phyloP scores from a whole-genome alignment of 768 basidiomycete species.

The Agrocybe pediades region DNA sequence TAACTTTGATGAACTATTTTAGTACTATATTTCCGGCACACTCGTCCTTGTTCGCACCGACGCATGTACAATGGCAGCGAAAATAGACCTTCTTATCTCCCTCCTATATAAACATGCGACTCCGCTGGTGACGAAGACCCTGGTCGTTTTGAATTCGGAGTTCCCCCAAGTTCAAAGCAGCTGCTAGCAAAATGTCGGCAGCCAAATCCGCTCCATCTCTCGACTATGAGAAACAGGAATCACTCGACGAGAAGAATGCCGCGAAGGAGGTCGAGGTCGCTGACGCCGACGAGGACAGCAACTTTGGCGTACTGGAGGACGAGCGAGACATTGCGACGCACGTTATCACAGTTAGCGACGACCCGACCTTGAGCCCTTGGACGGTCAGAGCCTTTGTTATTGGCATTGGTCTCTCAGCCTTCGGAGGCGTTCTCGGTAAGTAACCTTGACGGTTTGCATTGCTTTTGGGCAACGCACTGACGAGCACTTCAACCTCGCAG shows the following conservation, averaged over 20 bases:
- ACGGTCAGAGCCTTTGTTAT: slow-evolving; percentile 48
- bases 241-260: slow-evolving; percentile 33
- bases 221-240: slow-evolving; percentile 27
- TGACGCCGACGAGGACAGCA: slow-evolving; percentile 22
- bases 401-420: slow-evolving; percentile 46
- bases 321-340: slow-evolving; percentile 50
- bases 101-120: background rate
- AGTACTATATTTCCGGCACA: too few relatives aligned
- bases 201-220: slow-evolving; percentile 1
- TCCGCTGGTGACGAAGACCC: background rate
- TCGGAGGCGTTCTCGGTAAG: slow-evolving; percentile 52
- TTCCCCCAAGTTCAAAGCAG: background rate
- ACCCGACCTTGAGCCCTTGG: slow-evolving; percentile 46
- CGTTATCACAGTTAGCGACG: slow-evolving; percentile 47
- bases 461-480: background rate
- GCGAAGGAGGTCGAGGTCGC: slow-evolving; percentile 35
- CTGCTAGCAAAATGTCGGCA: slow-evolving; percentile 13
- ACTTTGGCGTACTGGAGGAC: slow-evolving; percentile 36
- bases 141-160: too few relatives aligned
- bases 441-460: background rate
- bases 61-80: background rate
- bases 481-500: slow-evolving; percentile 27
- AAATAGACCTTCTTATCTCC: background rate
- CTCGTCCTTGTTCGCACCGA: too few relatives aligned
- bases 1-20: too few relatives aligned